phyloP scores from a whole-genome alignment of 1,284 basidiomycete genomes.

The Cutaneotrichosporon arboriforme region DNA sequence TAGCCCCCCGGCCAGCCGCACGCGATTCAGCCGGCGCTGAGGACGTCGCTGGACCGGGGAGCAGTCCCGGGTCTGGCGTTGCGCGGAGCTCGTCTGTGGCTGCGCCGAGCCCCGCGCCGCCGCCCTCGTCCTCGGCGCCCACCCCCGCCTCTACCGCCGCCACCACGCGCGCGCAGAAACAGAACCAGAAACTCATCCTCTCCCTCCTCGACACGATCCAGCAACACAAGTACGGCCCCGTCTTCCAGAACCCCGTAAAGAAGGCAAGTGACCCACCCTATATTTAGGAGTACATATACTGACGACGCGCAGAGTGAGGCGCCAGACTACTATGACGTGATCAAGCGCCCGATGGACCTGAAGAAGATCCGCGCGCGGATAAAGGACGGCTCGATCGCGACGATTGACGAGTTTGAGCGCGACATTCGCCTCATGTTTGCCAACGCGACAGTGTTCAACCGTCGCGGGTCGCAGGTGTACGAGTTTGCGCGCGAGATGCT shows the following conservation, averaged over 20 bases:
- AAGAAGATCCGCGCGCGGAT: conserved; percentile 79
- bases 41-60: conserved; percentile 11
- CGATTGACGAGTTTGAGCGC: conserved; percentile 76
- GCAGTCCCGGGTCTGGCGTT: neutral
- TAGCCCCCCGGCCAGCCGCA: conserved; percentile 26
- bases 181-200: conserved; percentile 62
- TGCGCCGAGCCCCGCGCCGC: conserved; percentile 1
- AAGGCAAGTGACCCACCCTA: conserved; percentile 43
- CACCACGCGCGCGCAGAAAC: conserved; percentile 6
- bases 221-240: conserved; percentile 75
- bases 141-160: conserved; percentile 2
- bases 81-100: neutral
- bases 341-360: conserved; percentile 85
- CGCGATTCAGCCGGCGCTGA: conserved; percentile 25
- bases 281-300: too few species aligned
- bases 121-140: conserved; percentile 12
- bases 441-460: conserved; percentile 93
- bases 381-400: conserved; percentile 72
- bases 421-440: conserved; percentile 90
- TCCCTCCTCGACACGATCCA: conserved; percentile 76
- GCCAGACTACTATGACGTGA: conserved; percentile 81
- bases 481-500: conserved; percentile 93
- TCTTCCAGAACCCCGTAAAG: conserved; percentile 86
- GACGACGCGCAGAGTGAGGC: conserved; percentile 40
- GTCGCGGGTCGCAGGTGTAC: conserved; percentile 72